Percentiles rank a stretch among this genome's conserved stretches.
phyloP scores from a whole-genome alignment of 2,329 filamentous ascomycete genomes.

The Phaeosphaeria sp. region DNA sequence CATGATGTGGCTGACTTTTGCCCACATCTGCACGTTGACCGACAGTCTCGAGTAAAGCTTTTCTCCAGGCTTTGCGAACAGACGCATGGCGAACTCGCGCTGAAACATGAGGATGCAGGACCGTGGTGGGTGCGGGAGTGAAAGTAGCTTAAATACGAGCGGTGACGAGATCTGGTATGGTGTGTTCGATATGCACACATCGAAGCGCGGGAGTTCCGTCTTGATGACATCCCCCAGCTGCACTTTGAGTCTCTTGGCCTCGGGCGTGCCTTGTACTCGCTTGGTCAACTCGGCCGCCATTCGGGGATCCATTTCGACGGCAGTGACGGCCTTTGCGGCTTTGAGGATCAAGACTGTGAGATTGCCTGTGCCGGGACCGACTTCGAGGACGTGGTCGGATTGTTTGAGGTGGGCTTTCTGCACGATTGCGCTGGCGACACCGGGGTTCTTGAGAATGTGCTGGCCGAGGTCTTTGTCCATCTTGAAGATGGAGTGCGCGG shows the following conservation, averaged over 20 bases:
- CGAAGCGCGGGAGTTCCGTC: constrained; percentile 76
- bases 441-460: constrained; percentile 92
- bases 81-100: constrained; percentile 87
- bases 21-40: constrained; percentile 95
- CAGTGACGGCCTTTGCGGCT: constrained; percentile 81
- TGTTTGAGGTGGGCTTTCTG: constrained; percentile 90
- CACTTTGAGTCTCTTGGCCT: constrained; percentile 79
- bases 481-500: constrained; percentile 88
- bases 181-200: constrained; percentile 81
- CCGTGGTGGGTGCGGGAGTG: constrained; percentile 80
- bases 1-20: constrained; percentile 75
- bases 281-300: constrained; percentile 97
- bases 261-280: constrained; percentile 87
- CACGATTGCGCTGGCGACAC: constrained; percentile 81
- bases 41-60: constrained; percentile 88
- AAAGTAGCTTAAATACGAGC: constrained; percentile 87
- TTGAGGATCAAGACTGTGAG: constrained; percentile 89
- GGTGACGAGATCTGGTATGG: constrained; percentile 85
- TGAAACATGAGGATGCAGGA: constrained; percentile 95
- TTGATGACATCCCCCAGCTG: constrained; percentile 94
- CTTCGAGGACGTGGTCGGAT: constrained; percentile 85
- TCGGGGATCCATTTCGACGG: constrained; percentile 91
- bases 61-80: constrained; percentile 88
- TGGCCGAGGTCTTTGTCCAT: constrained; percentile 92
- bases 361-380: constrained; percentile 89